Base-by-base conservation (phyloP, 768 basidiomycete species). In the Coprinopsis strossmayeri region DNA sequence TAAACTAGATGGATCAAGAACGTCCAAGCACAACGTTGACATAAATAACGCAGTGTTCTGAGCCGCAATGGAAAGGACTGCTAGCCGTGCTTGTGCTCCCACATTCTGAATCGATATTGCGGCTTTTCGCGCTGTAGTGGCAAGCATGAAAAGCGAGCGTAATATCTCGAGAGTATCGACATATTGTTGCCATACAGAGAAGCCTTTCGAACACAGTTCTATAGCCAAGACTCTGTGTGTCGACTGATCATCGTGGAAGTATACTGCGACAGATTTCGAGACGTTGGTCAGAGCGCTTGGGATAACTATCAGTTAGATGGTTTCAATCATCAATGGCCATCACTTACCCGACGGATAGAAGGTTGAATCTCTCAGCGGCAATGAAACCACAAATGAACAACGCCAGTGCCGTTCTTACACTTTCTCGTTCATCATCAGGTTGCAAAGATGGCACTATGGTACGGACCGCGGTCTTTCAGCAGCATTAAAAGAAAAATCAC, bases 171-270 rank as follows among this genome's bases (percentile, higher is more conserved):
- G 87, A 0, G 92, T 81, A 55, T 98, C 93, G 50, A 93, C 76
- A 56, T 93, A 92, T 55, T 91, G 82, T 59, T 96, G 92, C 93
- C 94, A 98, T 42, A 94, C 81, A 38, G 85, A 78, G 61, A 97
- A 98, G 0, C 95, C 95, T 38, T 88, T 82, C 1, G 88, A 84
- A 57, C 90, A 92, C 9, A 97, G 71, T 58, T 98, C 95, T 53
- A 96, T 83, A 0, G 89, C 91, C 11, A 93, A 71, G 2, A 79
- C 71, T 5, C 84, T 71, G 61, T 88, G 78, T 1, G 70, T 71
- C 0, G 82, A 81, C 5, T 73, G 68, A 42, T 86, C 82, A 50
- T 90, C 84, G 46, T 90, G 77, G 11, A 99, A 72, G 57, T 86
- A 93, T 7, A 84, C 55, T 0, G 77, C 72, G 47, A 97, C 78